These are phyloP conservation scores for Hypoxylon sp. DNA, from an alignment of 2,329 filamentous ascomycete species.

Conservation along the genomic window DNA sequence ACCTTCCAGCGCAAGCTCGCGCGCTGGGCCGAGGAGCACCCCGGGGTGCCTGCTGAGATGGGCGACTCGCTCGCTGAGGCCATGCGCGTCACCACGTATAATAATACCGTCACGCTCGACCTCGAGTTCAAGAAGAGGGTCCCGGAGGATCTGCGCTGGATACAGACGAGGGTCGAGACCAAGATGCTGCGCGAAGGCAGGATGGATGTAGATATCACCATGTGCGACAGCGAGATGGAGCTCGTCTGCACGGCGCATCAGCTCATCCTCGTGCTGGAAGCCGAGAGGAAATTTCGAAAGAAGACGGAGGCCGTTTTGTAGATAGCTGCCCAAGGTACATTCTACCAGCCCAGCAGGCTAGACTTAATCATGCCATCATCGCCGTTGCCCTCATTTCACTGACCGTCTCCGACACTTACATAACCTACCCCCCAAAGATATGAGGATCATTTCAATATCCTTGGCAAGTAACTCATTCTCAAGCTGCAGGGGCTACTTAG, in stretches of 20 bases:
- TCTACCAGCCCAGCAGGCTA: too few species aligned
- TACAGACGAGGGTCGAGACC: constrained; percentile 33
- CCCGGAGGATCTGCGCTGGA: constrained; percentile 34
- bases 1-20: constrained; percentile 8
- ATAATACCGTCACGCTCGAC: constrained; percentile 38
- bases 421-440: too few species aligned
- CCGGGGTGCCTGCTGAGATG: constrained; percentile 30
- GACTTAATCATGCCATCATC: too few species aligned
- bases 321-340: too few species aligned
- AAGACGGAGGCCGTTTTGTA: neutral
- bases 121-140: constrained; percentile 41
- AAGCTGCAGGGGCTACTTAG: too few species aligned
- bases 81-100: constrained; percentile 18
- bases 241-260: constrained; percentile 33
- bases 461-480: too few species aligned
- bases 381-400: too few species aligned
- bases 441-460: too few species aligned
- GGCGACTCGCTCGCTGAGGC: constrained; percentile 33
- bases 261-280: constrained; percentile 34
- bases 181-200: constrained; percentile 37
- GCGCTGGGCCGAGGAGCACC: constrained; percentile 37
- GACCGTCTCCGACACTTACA: too few species aligned
- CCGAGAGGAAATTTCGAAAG: constrained; percentile 31
- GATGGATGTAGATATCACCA: constrained; percentile 37
- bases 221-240: constrained; percentile 38